Percentiles rank a stretch among this genome's conserved stretches.
phyloP scores from a whole-genome alignment of 2,329 filamentous ascomycete species.

The Alternaria novae-zelandiae region DNA sequence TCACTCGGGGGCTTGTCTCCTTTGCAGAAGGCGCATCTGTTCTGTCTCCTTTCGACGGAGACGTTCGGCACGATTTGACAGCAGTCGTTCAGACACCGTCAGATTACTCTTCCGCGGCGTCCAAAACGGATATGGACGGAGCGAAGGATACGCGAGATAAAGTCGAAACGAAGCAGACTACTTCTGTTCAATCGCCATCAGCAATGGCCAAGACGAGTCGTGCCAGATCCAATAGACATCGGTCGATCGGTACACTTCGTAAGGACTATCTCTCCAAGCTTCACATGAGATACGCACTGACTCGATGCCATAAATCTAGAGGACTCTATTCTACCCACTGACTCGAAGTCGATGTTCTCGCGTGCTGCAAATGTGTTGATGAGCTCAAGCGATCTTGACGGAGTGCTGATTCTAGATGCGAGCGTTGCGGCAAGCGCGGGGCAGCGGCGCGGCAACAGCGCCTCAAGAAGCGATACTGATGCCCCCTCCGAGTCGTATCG shows the following conservation, averaged over 20 bases:
- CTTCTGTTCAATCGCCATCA: background rate
- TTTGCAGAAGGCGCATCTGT: slow-evolving; percentile 38
- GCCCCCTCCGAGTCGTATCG: slow-evolving; percentile 12
- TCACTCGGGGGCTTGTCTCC: slow-evolving; percentile 40
- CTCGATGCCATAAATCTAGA: background rate
- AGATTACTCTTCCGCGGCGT: background rate
- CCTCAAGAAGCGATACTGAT: slow-evolving; percentile 6
- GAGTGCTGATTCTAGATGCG: slow-evolving; percentile 45
- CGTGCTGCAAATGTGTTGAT: slow-evolving; percentile 43
- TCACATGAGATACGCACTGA: background rate
- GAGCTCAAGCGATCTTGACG: slow-evolving; percentile 41
- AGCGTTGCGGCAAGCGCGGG: slow-evolving; percentile 33
- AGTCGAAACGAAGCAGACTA: background rate
- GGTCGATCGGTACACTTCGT: slow-evolving; percentile 25
- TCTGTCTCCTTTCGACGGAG: slow-evolving; percentile 23
- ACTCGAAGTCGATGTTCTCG: slow-evolving; percentile 41
- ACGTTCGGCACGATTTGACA: background rate
- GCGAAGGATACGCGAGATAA: background rate
- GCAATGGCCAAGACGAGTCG: background rate
- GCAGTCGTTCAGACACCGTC: background rate
- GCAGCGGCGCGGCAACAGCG: slow-evolving; percentile 13
- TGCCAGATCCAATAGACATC: slow-evolving; percentile 15
- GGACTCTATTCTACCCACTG: slow-evolving; percentile 35
- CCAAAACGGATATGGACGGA: background rate
- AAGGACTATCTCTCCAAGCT: background rate